Base-by-base conservation (phyloP, 1,284 basidiomycete species). In the Irpex lacteus region DNA sequence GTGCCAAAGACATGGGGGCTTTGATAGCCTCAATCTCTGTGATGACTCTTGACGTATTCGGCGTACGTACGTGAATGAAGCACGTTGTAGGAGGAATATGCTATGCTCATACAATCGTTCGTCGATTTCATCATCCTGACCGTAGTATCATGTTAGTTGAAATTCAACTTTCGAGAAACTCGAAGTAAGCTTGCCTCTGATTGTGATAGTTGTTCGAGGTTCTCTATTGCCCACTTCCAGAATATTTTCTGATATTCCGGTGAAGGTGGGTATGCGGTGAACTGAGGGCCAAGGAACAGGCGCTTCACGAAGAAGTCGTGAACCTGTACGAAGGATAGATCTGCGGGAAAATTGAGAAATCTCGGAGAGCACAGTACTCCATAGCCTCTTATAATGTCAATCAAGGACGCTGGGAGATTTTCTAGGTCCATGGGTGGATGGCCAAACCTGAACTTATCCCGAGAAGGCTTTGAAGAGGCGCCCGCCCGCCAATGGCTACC, bases 201-300 rank as follows among this genome's bases (percentile, higher is more conserved):
- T 32, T 67, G 66, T 13, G 73, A 58, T 58, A 78, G 62, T 5
- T 67, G 70, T 73, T 92, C 90, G 21, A 92, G 75, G 38, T 78
- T 72, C 34, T 73, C 70, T 21, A 92, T 82, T 0, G 78, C 78
- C 84, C 85, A 88, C 75, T 91, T 92, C 89, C 89, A 92, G 70
- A 91, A 91, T 0, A 72, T 65, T 59, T 76, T 76, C 66, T 89
- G 88, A 67, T 89, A 91, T 66, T 84, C 79, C 13, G 67, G 64
- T 0, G 89, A 85, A 1, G 90, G 89, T 3, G 89, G 82, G 69
- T 87, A 90, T 40, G 70, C 68, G 61, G 73, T 69, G 47, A 90
- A 81, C 70, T 89, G 88, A 3, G 74, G 66, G 68, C 81, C 80
- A 5, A 81, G 70, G 7, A 91, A 73, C 59, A 92, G 72, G 21